These are phyloP conservation scores for Ceratobasidium sp. DNA, from an alignment of 1,284 basidiomycete genomes.

Conservation along the genomic window DNA sequence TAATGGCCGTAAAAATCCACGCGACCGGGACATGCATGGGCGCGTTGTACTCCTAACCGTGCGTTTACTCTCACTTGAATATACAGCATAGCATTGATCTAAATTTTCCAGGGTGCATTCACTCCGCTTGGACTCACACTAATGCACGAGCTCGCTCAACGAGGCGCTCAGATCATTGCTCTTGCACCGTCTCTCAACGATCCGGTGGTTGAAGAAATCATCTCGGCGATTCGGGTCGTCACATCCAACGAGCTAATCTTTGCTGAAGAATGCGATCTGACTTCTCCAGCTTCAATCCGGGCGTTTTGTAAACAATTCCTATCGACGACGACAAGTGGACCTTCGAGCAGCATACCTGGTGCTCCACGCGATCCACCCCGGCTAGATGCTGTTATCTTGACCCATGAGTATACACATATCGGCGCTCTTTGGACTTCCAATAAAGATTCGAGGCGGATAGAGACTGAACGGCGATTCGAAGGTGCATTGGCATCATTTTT, in stretches of 20 bases:
- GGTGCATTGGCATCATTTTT: conserved; percentile 70
- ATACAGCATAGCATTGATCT: conserved; percentile 3
- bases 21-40: conserved; percentile 76
- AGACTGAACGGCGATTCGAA: conserved; percentile 42
- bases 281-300: conserved; percentile 67
- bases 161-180: conserved; percentile 78
- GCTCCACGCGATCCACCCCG: conserved; percentile 59
- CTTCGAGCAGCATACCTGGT: conserved; percentile 54
- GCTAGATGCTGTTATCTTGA: conserved; percentile 73
- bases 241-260: conserved; percentile 76
- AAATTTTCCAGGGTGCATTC: conserved; percentile 66
- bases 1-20: conserved; percentile 69
- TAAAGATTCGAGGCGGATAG: conserved; percentile 43
- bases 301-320: conserved; percentile 59
- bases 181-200: conserved; percentile 58
- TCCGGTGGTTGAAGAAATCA: conserved; percentile 65
- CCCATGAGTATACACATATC: conserved; percentile 73
- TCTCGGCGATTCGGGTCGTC: conserved; percentile 67
- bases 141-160: conserved; percentile 66
- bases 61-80: conserved; percentile 43
- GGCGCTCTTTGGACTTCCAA: conserved; percentile 56
- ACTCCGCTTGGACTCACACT: conserved; percentile 73
- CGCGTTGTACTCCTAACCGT: conserved; percentile 74
- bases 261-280: conserved; percentile 74
- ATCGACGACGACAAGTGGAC: conserved; percentile 56